Base-by-base conservation (phyloP, 169 alveolate species). In the Cryptosporidium xiaoi region DNA sequence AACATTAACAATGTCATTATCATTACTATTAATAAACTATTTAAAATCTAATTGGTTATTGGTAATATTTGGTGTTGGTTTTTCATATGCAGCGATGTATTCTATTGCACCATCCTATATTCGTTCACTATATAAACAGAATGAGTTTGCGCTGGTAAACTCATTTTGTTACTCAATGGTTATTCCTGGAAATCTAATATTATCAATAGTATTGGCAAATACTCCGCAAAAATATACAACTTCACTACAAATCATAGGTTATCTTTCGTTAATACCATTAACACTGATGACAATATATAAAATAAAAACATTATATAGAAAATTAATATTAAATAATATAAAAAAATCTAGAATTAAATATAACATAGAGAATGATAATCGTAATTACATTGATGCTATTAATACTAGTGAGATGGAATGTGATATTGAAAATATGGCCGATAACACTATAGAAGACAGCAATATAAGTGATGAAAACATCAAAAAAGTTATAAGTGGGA, bases 151-250 rank as follows among this genome's bases (percentile, higher is more conserved):
- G 7, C 51, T 71, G 15, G 55, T 71, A 20, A 71, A 71, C 51
- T 71, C 84, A 55, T 71, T 71, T 71, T 71, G 84, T 71, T 71
- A 71, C 51, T 71, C 84, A 53, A 71, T 71, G 84, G 84, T 71
- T 13, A 71, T 71, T 16, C 84, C 84, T 6, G 84, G 84, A 10
- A 71, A 71, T 56, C 56, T 71, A 20, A 71, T 71, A 18, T 34
- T 71, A 53, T 71, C 84, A 55, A 7, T 71, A 53, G 67, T 71
- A 53, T 56, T 71, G 56, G 84, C 84, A 18, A 71, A 71, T 71
- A 71, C 67, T 12, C 84, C 84, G 31, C 67, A 51, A n/a, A 71
- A 71, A 71, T 71, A 71, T 53, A 71, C 84, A 53, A 51, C 68
- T 8, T 53, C 84, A 51, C 31, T 71, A 31, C 84, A 71, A 34